Evolutionary conservation across 306 rosid species (phyloP).

Genomic region (Inga laurina): DNA sequence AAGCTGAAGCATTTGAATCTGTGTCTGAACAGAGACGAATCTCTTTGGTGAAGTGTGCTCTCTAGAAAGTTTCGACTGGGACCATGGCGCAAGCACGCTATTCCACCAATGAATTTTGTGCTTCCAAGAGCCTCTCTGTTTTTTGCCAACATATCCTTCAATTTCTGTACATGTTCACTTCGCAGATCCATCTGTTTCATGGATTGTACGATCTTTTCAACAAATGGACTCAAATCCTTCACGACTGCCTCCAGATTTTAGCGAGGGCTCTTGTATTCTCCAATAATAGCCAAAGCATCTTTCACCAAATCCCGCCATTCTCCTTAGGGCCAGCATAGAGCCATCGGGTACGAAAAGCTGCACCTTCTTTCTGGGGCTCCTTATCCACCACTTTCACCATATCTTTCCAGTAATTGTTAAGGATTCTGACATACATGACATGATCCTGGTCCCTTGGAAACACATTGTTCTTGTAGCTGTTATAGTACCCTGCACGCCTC

Average conservation of each 20-base stretch:
- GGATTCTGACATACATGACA: conserved; percentile 18
- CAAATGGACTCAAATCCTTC: neutral
- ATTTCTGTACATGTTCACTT: neutral
- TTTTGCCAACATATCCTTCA: neutral
- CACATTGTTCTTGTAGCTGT: conserved; percentile 38
- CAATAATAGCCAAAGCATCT: neutral
- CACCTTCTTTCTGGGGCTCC: conserved; percentile 53
- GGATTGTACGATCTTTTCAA: neutral
- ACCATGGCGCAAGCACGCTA: no score
- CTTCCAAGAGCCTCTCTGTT: neutral
- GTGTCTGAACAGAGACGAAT: neutral
- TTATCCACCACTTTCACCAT: conserved; percentile 48
- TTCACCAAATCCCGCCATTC: conserved; percentile 42
- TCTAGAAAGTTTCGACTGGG: neutral
- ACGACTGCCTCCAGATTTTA: neutral
- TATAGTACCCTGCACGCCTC: conserved; percentile 48
- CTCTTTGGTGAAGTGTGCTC: neutral
- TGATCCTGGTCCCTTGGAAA: conserved; percentile 1
- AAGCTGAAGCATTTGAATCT: neutral
- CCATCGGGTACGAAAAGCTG: conserved; percentile 35
- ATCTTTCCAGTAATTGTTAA: conserved; percentile 50
- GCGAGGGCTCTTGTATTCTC: neutral
- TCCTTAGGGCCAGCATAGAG: conserved; percentile 53
- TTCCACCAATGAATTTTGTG: neutral
- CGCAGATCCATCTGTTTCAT: neutral